Conservation (phyloP, 352 stramenopile genomes). For the Phytophthora hybrid region DNA sequence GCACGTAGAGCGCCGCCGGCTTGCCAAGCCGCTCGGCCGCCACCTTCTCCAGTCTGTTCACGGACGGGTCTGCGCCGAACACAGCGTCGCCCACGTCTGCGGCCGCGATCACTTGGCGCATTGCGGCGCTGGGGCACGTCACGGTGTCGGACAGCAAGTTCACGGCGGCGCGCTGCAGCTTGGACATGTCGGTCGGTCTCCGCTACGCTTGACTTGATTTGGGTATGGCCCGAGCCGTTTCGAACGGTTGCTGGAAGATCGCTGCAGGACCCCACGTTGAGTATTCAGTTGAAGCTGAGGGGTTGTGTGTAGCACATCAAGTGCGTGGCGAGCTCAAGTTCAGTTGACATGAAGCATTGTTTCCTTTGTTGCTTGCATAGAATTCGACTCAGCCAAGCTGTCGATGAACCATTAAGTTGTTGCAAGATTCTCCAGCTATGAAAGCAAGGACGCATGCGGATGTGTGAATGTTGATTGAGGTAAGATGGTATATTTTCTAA, state of each 20-base stretch:
- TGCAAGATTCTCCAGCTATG: no score
- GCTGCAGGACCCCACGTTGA: slow-evolving; percentile 4
- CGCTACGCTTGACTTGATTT: slow-evolving; percentile 19
- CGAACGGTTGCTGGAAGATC: slow-evolving; percentile 1
- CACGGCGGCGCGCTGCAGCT: slow-evolving; percentile 46
- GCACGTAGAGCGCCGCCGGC: slow-evolving; percentile 95
- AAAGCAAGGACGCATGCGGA: no score
- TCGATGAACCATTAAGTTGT: no score
- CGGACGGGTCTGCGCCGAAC: slow-evolving; percentile 92
- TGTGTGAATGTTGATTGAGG: slow-evolving; percentile 12
- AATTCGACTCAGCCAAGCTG: neutral
- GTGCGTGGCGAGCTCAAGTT: no score
- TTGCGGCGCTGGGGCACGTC: slow-evolving; percentile 91
- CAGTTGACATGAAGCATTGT: neutral
- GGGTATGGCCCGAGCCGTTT: slow-evolving; percentile 8
- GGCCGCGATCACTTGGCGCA: slow-evolving; percentile 91
- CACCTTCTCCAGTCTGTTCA: slow-evolving; percentile 92
- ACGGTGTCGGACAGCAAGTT: slow-evolving; percentile 98
- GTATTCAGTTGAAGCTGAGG: slow-evolving; percentile 4
- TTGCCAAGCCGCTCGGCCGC: slow-evolving; percentile 96
- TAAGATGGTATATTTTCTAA: slow-evolving; percentile 69
- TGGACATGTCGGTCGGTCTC: slow-evolving; percentile 30
- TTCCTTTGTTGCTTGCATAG: neutral
- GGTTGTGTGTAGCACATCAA: neutral
- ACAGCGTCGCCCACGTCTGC: slow-evolving; percentile 86